Conservation (phyloP, 2,329 filamentous ascomycete species). For the Phaeoacremonium minimum region DNA sequence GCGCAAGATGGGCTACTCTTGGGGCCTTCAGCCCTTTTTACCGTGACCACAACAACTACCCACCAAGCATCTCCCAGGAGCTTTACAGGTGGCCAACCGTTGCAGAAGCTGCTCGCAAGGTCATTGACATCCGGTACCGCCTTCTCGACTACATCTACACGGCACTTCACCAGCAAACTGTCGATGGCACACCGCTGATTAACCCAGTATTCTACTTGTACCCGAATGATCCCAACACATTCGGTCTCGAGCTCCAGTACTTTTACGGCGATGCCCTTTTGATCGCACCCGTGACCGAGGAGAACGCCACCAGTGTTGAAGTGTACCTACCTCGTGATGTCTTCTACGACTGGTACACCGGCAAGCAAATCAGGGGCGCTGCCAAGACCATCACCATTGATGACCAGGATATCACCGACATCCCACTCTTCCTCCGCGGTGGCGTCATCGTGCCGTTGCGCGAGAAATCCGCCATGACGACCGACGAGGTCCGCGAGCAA, state of each 20-base stretch:
- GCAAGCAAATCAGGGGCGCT: conserved; percentile 33
- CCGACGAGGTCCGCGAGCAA: conserved; percentile 56
- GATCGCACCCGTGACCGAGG: conserved; percentile 39
- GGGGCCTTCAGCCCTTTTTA: conserved; percentile 74
- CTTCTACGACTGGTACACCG: conserved; percentile 49
- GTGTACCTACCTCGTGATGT: conserved; percentile 42
- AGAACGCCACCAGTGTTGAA: conserved; percentile 35
- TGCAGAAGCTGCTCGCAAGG: conserved; percentile 56
- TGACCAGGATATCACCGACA: conserved; percentile 39
- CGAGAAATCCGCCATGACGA: conserved; percentile 54
- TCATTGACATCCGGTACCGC: conserved; percentile 64
- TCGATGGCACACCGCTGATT: conserved; percentile 59
- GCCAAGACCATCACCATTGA: conserved; percentile 30
- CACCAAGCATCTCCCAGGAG: conserved; percentile 54
- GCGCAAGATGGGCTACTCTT: conserved; percentile 70
- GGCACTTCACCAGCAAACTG: conserved; percentile 55
- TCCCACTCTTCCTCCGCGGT: conserved; percentile 65
- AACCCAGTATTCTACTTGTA: conserved; percentile 69
- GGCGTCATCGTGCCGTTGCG: conserved; percentile 63
- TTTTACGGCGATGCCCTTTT: conserved; percentile 40
- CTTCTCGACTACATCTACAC: conserved; percentile 75
- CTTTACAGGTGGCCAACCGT: conserved; percentile 66
- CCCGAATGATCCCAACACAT: conserved; percentile 39
- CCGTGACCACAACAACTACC: conserved; percentile 62
- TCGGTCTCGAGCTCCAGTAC: conserved; percentile 38